Percentiles rank a stretch among this genome's conserved stretches.
Evolutionary conservation across 495 filamentous ascomycete species (phyloP).

Genomic region (Astrothelium subdiscretum): DNA sequence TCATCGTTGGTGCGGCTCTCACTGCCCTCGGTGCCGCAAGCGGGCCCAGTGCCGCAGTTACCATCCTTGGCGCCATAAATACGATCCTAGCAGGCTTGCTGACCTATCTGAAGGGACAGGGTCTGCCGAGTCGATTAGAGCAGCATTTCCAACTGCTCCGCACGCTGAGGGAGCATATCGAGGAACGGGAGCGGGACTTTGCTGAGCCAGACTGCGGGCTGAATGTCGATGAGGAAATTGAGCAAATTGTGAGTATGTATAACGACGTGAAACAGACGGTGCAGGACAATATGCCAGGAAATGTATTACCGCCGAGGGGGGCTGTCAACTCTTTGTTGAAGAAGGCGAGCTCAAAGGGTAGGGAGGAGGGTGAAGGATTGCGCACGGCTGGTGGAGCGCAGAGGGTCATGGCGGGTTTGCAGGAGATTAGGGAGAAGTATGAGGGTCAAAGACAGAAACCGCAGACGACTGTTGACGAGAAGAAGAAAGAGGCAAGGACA

Average conservation of each 20-base stretch:
- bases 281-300: neutral
- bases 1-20: slow-evolving; percentile 13
- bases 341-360: neutral
- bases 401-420: neutral
- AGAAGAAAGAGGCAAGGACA: neutral
- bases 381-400: neutral
- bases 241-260: neutral
- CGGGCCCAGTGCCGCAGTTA: slow-evolving; percentile 10
- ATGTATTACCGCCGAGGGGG: neutral
- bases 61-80: slow-evolving; percentile 15
- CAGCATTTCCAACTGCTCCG: neutral
- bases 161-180: neutral
- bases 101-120: slow-evolving; percentile 11
- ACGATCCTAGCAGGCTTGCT: slow-evolving; percentile 13
- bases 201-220: neutral
- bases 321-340: neutral
- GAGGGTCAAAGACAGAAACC: neutral
- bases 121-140: slow-evolving; percentile 5
- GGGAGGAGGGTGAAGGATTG: neutral
- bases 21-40: slow-evolving; percentile 11
- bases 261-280: neutral
- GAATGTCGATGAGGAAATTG: neutral
- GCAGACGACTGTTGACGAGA: neutral
- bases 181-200: neutral
- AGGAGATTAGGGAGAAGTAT: neutral